Percentiles rank a stretch among this genome's conserved stretches.
Evolutionary conservation across 2,329 filamentous ascomycete genomes (phyloP).

Genomic region (Penicillium fuscoglaucum): DNA sequence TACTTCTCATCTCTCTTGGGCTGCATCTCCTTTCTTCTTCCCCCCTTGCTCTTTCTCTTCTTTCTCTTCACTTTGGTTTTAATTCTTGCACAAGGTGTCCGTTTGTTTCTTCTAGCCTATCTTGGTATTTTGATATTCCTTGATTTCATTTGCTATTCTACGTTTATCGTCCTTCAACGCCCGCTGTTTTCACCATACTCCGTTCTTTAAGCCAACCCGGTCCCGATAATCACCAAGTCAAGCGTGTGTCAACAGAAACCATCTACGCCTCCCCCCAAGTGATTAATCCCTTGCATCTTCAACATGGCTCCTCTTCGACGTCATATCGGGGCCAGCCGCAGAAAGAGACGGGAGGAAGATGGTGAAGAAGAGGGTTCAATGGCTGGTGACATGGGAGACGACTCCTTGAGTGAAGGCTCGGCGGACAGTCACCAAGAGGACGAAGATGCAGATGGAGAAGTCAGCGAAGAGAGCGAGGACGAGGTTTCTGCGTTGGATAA

Average conservation of each 20-base stretch:
- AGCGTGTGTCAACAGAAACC: conserved; percentile 2
- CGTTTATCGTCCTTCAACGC: conserved; percentile 23
- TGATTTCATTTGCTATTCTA: conserved; percentile 1
- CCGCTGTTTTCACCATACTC: conserved; percentile 21
- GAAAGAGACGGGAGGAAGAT: conserved; percentile 49
- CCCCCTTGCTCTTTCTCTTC: conserved; percentile 19
- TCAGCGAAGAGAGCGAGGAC: conserved; percentile 57
- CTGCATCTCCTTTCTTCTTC: conserved; percentile 20
- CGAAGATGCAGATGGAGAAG: conserved; percentile 60
- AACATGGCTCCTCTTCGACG: conserved; percentile 47
- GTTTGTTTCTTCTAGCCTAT: conserved; percentile 5
- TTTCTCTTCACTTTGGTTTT: conserved; percentile 10
- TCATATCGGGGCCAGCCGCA: conserved; percentile 47
- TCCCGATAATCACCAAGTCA: conserved; percentile 10
- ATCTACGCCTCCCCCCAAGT: neutral
- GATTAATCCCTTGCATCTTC: neutral
- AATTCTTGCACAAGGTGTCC: conserved; percentile 9
- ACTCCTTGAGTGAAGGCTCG: conserved; percentile 64
- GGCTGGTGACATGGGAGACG: conserved; percentile 56
- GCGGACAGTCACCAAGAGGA: conserved; percentile 58
- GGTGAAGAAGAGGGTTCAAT: conserved; percentile 52
- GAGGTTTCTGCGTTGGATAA: conserved; percentile 41
- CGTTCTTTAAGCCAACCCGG: conserved; percentile 14
- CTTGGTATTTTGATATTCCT: conserved; percentile 12
- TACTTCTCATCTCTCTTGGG: conserved; percentile 21